Evolutionary conservation across 441 rosid species (phyloP).

Genomic region (Erysimum pusillum): DNA sequence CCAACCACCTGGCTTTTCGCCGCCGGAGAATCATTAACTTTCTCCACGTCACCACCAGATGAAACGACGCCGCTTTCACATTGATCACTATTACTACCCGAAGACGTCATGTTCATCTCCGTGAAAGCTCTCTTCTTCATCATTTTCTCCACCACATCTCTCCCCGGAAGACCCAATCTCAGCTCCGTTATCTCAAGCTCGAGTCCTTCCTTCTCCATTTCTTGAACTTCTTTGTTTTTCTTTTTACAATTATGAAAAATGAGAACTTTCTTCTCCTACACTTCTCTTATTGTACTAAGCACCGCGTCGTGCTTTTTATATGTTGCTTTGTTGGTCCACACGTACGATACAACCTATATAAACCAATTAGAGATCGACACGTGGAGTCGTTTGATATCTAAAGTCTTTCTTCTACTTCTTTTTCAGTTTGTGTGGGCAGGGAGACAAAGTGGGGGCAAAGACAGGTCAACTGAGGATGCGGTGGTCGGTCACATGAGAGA

Average conservation of each 20-base stretch:
- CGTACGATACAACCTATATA: slow-evolving; percentile 22
- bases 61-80: slow-evolving; percentile 47
- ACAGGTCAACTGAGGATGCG: slow-evolving; percentile 51
- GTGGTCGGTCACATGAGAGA: slow-evolving; percentile 54
- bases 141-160: slow-evolving; percentile 47
- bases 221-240: slow-evolving; percentile 7
- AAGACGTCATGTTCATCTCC: slow-evolving; percentile 57
- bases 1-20: slow-evolving; percentile 80
- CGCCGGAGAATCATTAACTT: slow-evolving; percentile 38
- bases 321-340: slow-evolving; percentile 45
- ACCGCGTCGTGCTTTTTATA: slow-evolving; percentile 49
- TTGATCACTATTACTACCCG: slow-evolving; percentile 43
- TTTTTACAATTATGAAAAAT: slow-evolving; percentile 19
- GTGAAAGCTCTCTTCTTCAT: slow-evolving; percentile 80
- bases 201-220: slow-evolving; percentile 61
- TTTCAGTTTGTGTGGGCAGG: slow-evolving; percentile 33
- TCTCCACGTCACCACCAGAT: slow-evolving; percentile 48
- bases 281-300: slow-evolving; percentile 43
- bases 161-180: slow-evolving; percentile 81
- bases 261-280: slow-evolving; percentile 41
- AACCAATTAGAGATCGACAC: slow-evolving; percentile 30
- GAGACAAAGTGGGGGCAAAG: slow-evolving; percentile 50
- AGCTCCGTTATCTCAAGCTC: slow-evolving; percentile 91
- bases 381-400: slow-evolving; percentile 39
- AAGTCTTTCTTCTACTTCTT: slow-evolving; percentile 29